Percentiles rank a stretch among this genome's conserved stretches.
These are phyloP conservation scores for Penicillium verhagenii DNA, from an alignment of 495 filamentous ascomycete genomes.

Conservation along the genomic window DNA sequence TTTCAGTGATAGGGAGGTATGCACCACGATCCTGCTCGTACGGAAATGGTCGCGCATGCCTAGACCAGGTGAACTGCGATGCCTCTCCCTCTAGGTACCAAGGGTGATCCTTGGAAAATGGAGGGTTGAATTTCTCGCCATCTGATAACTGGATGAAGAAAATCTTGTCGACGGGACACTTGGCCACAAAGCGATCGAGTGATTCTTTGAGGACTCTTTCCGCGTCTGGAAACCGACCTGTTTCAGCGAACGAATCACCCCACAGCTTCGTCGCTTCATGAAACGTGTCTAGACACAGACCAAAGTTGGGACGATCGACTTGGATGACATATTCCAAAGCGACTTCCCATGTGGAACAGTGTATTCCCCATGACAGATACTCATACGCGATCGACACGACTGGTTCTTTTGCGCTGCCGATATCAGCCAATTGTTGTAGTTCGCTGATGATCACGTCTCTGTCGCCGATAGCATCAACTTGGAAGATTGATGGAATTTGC, in stretches of 20 bases:
- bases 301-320: conserved; percentile 66
- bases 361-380: conserved; percentile 64
- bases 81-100: conserved; percentile 63
- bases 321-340: conserved; percentile 56
- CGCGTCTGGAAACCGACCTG: conserved; percentile 53
- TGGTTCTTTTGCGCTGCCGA: conserved; percentile 37
- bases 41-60: conserved; percentile 70
- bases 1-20: conserved; percentile 54
- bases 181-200: conserved; percentile 50
- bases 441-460: conserved; percentile 58
- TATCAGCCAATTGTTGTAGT: conserved; percentile 58
- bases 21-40: conserved; percentile 61
- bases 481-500: conserved; percentile 65
- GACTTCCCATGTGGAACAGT: conserved; percentile 64
- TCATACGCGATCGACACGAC: conserved; percentile 61
- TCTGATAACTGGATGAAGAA: conserved; percentile 76
- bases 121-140: conserved; percentile 58
- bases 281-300: conserved; percentile 71
- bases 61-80: conserved; percentile 71
- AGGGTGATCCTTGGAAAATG: conserved; percentile 58
- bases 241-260: conserved; percentile 54
- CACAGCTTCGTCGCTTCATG: conserved; percentile 66
- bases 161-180: conserved; percentile 61
- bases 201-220: conserved; percentile 52
- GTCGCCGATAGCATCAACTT: conserved; percentile 51